Conservation (phyloP, 1,139 yeast genomes). For the Yamadazyma dendronema region DNA sequence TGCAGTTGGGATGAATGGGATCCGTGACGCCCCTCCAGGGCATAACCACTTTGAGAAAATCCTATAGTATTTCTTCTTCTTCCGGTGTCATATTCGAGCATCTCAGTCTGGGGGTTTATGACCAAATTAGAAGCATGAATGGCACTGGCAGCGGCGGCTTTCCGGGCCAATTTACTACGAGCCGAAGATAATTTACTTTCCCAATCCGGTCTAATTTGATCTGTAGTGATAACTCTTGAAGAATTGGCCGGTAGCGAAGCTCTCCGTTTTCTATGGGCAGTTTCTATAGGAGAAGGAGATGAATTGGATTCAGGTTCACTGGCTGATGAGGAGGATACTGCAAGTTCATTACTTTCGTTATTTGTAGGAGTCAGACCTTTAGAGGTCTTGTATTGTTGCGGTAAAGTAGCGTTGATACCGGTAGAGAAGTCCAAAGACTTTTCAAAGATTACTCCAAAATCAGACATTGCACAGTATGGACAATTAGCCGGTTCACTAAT, state of each 20-base stretch:
- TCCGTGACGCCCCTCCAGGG: background rate
- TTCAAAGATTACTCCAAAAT: constrained; percentile 80
- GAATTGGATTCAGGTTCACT: constrained; percentile 14
- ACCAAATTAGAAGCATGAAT: constrained; percentile 78
- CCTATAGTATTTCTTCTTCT: constrained; percentile 17
- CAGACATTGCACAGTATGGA: constrained; percentile 88
- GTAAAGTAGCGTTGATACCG: constrained; percentile 51
- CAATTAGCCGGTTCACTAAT: constrained; percentile 88
- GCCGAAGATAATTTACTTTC: constrained; percentile 69
- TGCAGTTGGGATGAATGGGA: constrained; percentile 3
- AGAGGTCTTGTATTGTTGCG: constrained; percentile 28
- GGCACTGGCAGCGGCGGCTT: constrained; percentile 93
- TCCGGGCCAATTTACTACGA: constrained; percentile 72
- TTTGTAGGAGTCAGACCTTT: background rate
- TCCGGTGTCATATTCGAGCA: constrained; percentile 19
- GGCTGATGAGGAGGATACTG: constrained; percentile 7
- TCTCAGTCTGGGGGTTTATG: constrained; percentile 28
- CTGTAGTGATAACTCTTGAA: constrained; percentile 71
- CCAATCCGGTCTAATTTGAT: constrained; percentile 91
- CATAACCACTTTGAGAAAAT: constrained; percentile 1
- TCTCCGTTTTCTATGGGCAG: constrained; percentile 22
- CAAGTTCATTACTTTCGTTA: constrained; percentile 6
- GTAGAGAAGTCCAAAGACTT: constrained; percentile 56
- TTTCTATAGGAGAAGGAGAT: constrained; percentile 5
- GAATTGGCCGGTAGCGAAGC: constrained; percentile 58